These are phyloP conservation scores for Phytomonas sp. DNA, from an alignment of 208 protist species.

Conservation along the genomic window DNA sequence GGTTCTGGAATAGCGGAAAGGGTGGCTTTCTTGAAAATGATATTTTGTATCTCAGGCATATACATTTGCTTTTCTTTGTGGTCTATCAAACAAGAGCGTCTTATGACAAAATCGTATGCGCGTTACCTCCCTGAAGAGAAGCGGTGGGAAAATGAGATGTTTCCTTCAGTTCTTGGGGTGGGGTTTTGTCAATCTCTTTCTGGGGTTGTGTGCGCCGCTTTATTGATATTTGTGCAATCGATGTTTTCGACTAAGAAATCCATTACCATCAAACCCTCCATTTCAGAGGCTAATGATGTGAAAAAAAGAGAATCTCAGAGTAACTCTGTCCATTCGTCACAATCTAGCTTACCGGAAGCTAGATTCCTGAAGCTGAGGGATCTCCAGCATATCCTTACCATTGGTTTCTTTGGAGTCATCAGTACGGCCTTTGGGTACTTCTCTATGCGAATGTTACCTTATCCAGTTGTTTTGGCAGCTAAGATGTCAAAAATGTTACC, in stretches of 20 bases:
- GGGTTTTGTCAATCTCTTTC: slow-evolving; percentile 19
- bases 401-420: slow-evolving; percentile 75
- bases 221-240: slow-evolving; percentile 13
- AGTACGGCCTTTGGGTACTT: slow-evolving; percentile 55
- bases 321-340: background rate
- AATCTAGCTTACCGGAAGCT: background rate
- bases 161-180: slow-evolving; percentile 33
- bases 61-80: slow-evolving; percentile 77
- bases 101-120: slow-evolving; percentile 61
- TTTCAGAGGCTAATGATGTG: background rate
- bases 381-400: slow-evolving; percentile 21
- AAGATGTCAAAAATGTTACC: slow-evolving; percentile 89
- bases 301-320: background rate
- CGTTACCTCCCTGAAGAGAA: slow-evolving; percentile 10
- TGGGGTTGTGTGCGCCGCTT: slow-evolving; percentile 14
- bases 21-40: slow-evolving; percentile 27
- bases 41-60: slow-evolving; percentile 59
- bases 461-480: slow-evolving; percentile 62
- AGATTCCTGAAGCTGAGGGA: slow-evolving; percentile 8
- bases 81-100: slow-evolving; percentile 78
- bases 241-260: background rate
- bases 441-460: slow-evolving; percentile 72
- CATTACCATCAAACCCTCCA: background rate
- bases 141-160: slow-evolving; percentile 8
- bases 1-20: background rate